phyloP scores from a whole-genome alignment of 2,329 filamentous ascomycete species.

The Phialophora chinensis region DNA sequence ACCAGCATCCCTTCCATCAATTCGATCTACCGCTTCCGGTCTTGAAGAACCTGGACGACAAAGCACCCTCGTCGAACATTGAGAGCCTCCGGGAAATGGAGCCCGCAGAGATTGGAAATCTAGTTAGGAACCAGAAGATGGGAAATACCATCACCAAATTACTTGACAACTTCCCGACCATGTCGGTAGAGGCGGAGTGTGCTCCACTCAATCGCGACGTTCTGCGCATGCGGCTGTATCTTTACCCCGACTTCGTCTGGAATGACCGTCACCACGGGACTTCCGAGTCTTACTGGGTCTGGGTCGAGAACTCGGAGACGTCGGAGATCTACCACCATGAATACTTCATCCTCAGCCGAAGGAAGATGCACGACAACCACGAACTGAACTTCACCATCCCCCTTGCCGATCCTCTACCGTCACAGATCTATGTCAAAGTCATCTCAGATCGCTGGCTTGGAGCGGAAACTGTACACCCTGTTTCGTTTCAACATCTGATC shows the following conservation, averaged over 20 bases:
- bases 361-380: conserved; percentile 92
- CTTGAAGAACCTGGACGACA: conserved; percentile 83
- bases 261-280: conserved; percentile 92
- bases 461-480: conserved; percentile 90
- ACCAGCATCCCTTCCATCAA: conserved; percentile 91
- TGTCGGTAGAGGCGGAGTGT: conserved; percentile 90
- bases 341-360: conserved; percentile 89
- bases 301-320: conserved; percentile 98
- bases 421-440: conserved; percentile 93
- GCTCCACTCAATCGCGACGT: conserved; percentile 95
- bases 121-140: conserved; percentile 90
- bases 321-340: conserved; percentile 98
- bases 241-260: conserved; percentile 92
- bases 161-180: conserved; percentile 87
- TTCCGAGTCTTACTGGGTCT: conserved; percentile 97
- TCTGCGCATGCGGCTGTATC: conserved; percentile 81
- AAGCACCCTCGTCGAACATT: conserved; percentile 72
- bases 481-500: conserved; percentile 98
- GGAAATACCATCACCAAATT: conserved; percentile 81
- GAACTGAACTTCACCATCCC: conserved; percentile 98
- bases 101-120: conserved; percentile 80
- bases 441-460: conserved; percentile 97
- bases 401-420: conserved; percentile 86
- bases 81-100: conserved; percentile 94
- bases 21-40: conserved; percentile 88